Percentiles rank a stretch among this genome's conserved stretches.
phyloP scores from a whole-genome alignment of 768 basidiomycete genomes.

The Hericium coralloides region DNA sequence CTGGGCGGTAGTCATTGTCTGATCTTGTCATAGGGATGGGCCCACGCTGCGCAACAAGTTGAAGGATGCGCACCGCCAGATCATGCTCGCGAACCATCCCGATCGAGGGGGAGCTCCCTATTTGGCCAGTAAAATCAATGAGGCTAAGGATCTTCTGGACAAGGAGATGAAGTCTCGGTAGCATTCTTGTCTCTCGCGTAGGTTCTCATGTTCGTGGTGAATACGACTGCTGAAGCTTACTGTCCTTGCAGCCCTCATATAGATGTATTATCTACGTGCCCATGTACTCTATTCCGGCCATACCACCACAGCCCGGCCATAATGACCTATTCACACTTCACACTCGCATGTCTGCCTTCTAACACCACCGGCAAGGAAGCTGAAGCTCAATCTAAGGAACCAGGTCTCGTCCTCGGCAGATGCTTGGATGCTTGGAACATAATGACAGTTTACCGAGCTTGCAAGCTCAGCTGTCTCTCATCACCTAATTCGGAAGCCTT shows the following conservation, averaged over 20 bases:
- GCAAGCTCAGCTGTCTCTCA: too few relatives aligned
- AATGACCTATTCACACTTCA: too few relatives aligned
- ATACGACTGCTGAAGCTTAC: not conserved
- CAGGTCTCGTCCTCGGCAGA: too few relatives aligned
- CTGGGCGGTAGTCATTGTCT: not conserved
- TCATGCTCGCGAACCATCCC: constrained; percentile 98
- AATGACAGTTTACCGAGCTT: too few relatives aligned
- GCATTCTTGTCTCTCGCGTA: constrained; percentile 1
- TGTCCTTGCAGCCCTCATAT: not conserved
- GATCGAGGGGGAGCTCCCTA: constrained; percentile 99
- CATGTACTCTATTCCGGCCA: not conserved
- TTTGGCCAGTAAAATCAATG: constrained; percentile 97
- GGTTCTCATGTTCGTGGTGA: not conserved
- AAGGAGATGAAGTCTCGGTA: constrained; percentile 52
- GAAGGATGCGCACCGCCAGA: constrained; percentile 92
- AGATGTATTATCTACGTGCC: not conserved
- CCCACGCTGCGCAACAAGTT: constrained; percentile 64
- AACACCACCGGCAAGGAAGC: too few relatives aligned
- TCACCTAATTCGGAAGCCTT: too few relatives aligned
- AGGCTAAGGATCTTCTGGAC: constrained; percentile 89
- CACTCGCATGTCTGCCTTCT: too few relatives aligned
- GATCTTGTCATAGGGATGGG: constrained; percentile 53
- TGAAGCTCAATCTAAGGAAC: too few relatives aligned
- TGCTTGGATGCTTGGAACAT: too few relatives aligned
- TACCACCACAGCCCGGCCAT: too few relatives aligned